These are phyloP conservation scores for Phialophora tarda DNA, from an alignment of 2,329 filamentous ascomycete species.

Conservation along the genomic window DNA sequence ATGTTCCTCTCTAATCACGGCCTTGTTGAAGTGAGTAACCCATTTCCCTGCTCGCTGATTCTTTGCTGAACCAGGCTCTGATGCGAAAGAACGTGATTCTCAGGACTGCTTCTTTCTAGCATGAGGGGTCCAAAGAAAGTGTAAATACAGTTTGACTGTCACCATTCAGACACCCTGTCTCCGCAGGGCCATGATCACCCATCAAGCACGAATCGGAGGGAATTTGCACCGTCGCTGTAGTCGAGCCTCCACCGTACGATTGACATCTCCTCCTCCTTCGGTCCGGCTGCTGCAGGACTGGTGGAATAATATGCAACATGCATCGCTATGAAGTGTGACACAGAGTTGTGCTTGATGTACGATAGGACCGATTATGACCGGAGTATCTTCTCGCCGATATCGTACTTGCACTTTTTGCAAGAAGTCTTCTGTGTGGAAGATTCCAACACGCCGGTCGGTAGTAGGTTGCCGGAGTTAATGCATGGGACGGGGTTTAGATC, in stretches of 20 bases:
- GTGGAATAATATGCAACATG: no score
- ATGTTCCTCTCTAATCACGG: background rate
- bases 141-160: background rate
- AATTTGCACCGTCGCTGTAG: background rate
- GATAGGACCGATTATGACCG: no score
- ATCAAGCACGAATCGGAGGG: background rate
- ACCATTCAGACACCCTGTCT: background rate
- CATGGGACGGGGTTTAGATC: background rate
- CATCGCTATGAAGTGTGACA: no score
- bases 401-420: no score
- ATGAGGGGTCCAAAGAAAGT: background rate
- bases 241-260: background rate
- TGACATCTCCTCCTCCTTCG: background rate
- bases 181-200: background rate
- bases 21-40: background rate
- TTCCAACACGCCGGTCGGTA: no score
- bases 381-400: no score
- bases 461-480: background rate
- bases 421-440: no score
- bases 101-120: background rate
- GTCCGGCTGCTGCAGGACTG: no score
- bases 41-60: background rate
- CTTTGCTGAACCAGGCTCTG: background rate
- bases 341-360: no score
- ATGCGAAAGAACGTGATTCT: background rate